Evolutionary conservation across 169 alveolate species (phyloP).

Genomic region (Plasmodium knowlesi): DNA sequence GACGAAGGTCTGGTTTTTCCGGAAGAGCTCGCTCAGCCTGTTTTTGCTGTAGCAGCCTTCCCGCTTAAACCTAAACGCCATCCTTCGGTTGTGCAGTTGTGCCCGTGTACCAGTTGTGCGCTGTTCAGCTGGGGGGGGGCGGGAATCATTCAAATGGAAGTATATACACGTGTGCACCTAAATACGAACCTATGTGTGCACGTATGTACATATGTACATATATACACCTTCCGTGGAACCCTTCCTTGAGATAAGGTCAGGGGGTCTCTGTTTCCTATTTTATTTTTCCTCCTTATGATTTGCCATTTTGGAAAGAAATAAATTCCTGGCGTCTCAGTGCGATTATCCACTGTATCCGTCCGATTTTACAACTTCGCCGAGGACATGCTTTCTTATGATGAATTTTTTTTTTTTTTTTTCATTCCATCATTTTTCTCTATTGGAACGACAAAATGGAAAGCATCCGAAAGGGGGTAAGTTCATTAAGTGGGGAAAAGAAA

Average conservation of each 20-base stretch:
- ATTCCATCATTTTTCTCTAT: neutral
- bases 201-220: neutral
- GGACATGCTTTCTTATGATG: neutral
- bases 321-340: neutral
- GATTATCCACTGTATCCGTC: neutral
- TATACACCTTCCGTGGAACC: neutral
- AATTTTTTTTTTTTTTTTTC: neutral
- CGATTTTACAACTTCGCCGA: neutral
- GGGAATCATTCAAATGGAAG: neutral
- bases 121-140: neutral
- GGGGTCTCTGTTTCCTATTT: neutral
- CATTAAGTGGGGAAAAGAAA: neutral
- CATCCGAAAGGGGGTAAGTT: neutral
- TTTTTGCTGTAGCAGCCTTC: slow-evolving; percentile 75
- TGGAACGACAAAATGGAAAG: neutral
- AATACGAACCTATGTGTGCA: neutral
- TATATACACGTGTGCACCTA: neutral
- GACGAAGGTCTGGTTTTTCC: slow-evolving; percentile 53
- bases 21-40: slow-evolving; percentile 49
- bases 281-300: neutral
- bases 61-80: slow-evolving; percentile 73
- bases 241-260: neutral
- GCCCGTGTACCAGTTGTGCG: no score
- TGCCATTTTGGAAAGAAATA: neutral
- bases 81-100: neutral